Conservation (phyloP, 495 filamentous ascomycete species). For the Chaetomium cochliodes region DNA sequence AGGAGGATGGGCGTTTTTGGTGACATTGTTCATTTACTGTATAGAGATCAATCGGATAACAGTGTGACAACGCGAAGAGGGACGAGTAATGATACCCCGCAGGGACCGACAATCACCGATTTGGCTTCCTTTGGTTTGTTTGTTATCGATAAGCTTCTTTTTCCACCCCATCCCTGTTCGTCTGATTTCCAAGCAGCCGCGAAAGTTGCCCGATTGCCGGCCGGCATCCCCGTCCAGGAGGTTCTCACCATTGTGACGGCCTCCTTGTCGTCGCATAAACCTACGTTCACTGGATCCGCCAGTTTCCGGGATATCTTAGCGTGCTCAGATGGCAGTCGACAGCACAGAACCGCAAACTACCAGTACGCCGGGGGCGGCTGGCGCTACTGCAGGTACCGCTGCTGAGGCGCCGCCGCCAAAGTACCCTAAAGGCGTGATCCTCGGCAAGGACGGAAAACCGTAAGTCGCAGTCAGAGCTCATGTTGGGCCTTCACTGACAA, state of each 20-base stretch:
- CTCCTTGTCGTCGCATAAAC: not conserved
- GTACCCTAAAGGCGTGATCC: slow-evolving; percentile 73
- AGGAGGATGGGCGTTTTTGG: slow-evolving; percentile 63
- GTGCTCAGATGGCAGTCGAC: slow-evolving; percentile 35
- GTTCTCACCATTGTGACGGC: not conserved
- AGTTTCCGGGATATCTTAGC: not conserved
- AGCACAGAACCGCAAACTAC: slow-evolving; percentile 32
- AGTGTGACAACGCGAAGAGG: not conserved
- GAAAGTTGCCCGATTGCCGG: not conserved
- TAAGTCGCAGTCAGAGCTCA: slow-evolving; percentile 48
- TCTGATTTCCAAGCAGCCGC: slow-evolving; percentile 15
- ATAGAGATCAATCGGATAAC: not conserved
- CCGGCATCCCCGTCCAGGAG: not conserved
- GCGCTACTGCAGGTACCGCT: slow-evolving; percentile 13
- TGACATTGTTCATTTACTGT: slow-evolving; percentile 22
- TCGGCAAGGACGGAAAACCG: slow-evolving; percentile 96
- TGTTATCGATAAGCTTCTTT: slow-evolving; percentile 17
- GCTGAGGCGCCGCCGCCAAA: slow-evolving; percentile 37
- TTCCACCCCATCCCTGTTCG: not conserved
- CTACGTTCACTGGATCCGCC: not conserved
- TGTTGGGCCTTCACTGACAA: not conserved
- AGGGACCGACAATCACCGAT: not conserved
- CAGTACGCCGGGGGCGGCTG: slow-evolving; percentile 8
- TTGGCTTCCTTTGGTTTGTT: not conserved
- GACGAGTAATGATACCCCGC: not conserved